These are phyloP conservation scores for Eucalyptus microcorys DNA, from an alignment of 345 rosid species.

Conservation along the genomic window DNA sequence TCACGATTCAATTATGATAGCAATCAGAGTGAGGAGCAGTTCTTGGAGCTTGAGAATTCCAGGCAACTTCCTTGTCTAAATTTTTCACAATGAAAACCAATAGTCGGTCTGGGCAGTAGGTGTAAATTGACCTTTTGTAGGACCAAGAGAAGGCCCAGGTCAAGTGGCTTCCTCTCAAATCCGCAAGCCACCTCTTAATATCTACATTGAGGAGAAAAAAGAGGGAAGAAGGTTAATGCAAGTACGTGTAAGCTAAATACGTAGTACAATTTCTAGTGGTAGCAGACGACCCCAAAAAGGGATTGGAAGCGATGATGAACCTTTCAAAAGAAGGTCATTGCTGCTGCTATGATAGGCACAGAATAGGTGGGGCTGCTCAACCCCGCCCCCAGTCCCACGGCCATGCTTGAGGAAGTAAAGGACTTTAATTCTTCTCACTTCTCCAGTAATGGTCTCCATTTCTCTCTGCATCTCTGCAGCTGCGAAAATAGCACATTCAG, in stretches of 20 bases:
- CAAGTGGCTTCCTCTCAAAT: slow-evolving; percentile 63
- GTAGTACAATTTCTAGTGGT: neutral
- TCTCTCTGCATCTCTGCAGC: neutral
- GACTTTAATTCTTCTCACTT: slow-evolving; percentile 48
- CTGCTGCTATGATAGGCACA: slow-evolving; percentile 38
- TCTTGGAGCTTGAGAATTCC: too few species aligned
- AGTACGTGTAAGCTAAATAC: neutral
- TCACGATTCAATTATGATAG: too few species aligned
- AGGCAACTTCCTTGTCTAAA: too few species aligned
- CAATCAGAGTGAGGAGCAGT: too few species aligned
- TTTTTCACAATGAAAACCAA: neutral
- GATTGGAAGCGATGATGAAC: neutral
- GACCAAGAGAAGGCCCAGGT: slow-evolving; percentile 81
- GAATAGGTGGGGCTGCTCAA: slow-evolving; percentile 73
- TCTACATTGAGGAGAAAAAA: slow-evolving; percentile 6
- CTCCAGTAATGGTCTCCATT: slow-evolving; percentile 1
- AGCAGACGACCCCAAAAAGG: neutral
- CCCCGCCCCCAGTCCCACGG: slow-evolving; percentile 6
- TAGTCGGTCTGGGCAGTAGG: neutral
- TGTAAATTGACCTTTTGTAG: slow-evolving; percentile 39
- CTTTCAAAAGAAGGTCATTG: slow-evolving; percentile 54
- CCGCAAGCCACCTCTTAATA: slow-evolving; percentile 63
- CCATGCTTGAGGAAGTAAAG: slow-evolving; percentile 56
- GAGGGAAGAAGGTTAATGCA: neutral
- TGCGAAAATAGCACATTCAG: neutral